Evolutionary conservation across 2,329 filamentous ascomycete genomes (phyloP), one percentile per base, ranked within the genome.

Genomic region (Sporothrix brunneoviolacea): DNA sequence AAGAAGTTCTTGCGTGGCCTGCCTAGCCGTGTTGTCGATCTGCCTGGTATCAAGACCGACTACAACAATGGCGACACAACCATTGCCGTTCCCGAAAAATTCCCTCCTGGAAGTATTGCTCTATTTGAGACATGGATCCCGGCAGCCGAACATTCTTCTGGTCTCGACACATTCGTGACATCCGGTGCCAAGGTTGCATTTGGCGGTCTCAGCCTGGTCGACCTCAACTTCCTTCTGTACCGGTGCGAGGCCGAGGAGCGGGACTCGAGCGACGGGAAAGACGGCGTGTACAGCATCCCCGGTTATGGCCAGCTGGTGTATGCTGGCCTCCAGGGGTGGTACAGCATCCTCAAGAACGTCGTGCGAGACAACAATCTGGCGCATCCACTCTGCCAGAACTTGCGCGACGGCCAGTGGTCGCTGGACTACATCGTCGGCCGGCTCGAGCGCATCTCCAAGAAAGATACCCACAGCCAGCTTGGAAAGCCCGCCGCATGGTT

Each of bases 301-400:
- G 83, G 84, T 1, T 75, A 90, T 62, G 91, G 91, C 3, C 82
- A 86, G 53, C 77, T 96, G 37, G 88, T 96, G 2, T 98, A 97
- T 66, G 91, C 91, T 54, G 93, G 93, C 54, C 76, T 98, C n/a
- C 93, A 98, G 66, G 94, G 94, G 33, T 98, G 93, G 91, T 95
- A 91, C 90, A 96, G 90, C 64, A 74, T 95, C 1, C 71, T 98
- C 37, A 84, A 89, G 59, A 76, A 86, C 51, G 85, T 98, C 55
- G 87, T 97, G 59, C 79, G 77, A 45, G 83, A 93, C 56, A 98
- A 98, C 65, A 83, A 97, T 63, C 79, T 98, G 8, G 93, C 88
- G 1, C 93, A 98, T 64, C 88, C 93, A 0, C 76, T 98, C 10
- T 97, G 91, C 66, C 85, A 96, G 61, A 91, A 98, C 62, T 78